Evolutionary conservation across 257 asterid species (phyloP), one percentile per base, ranked within the genome.

Genomic region (Petunia axillaris): DNA sequence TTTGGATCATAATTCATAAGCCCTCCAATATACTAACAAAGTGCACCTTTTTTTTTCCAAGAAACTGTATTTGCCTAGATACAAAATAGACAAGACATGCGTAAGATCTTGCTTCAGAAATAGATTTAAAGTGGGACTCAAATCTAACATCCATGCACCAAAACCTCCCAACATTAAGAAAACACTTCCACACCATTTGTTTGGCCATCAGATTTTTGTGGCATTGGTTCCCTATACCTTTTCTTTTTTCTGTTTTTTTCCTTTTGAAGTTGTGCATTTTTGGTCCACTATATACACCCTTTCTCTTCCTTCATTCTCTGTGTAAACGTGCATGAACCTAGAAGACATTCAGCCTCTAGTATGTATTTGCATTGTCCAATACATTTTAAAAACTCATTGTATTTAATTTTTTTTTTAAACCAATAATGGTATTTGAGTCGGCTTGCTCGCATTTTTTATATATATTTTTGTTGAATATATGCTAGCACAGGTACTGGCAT

Each of bases 161-260:
- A 73, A 50, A 73, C 36, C 44, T 36, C 14, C 63, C 8, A 35
- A 73, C 63, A 73, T 44, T 52, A 36, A 50, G 78, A 50, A 73
- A 73, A 36, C 78, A 73, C 35, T 46, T 73, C 35, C 78, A 50
- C 78, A 73, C 62, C 35, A 50, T 39, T 35, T 73, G 63, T 73
- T 50, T 36, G 44, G 0, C 39, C 14, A 6, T 73, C 36, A 11
- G 63, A 50, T 50, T 50, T 25, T 50, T 50, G 62, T 73, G 78
- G 63, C 3, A 48, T 73, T 73, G 62, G 46, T 73, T 73, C 62
- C 62, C 35, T 73, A 11, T 11, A 73, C 0, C n/a, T 35, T 65
- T 11, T 73, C 62, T 73, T 73, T 73, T 6, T 44, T 50, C 14
- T 3, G 78, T 73, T 46, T 11, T 73, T 46, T 11, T 71, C n/a